These are phyloP conservation scores for Cercospora sojina DNA, from an alignment of 2,329 filamentous ascomycete genomes.

Conservation along the genomic window DNA sequence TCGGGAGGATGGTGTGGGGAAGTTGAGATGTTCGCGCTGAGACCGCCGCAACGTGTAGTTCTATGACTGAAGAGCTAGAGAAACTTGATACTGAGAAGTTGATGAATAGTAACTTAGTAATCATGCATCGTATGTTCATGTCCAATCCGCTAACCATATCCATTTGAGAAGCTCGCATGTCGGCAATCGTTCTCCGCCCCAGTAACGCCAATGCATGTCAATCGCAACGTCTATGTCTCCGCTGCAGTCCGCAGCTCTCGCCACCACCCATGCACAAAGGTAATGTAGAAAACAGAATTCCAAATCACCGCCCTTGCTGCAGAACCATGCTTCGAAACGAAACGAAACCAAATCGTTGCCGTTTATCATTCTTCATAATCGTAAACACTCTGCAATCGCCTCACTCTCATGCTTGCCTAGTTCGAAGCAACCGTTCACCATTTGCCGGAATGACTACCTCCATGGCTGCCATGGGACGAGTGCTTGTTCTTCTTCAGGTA, in stretches of 20 bases:
- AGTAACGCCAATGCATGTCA: neutral
- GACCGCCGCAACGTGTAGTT: neutral
- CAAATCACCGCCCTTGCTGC: neutral
- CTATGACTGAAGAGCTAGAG: neutral
- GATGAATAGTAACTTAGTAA: neutral
- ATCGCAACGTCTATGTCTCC: neutral
- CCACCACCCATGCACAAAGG: neutral
- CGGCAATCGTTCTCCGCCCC: neutral
- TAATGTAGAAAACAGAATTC: neutral
- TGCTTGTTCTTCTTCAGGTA: constrained; percentile 47
- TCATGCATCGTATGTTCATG: neutral
- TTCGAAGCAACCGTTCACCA: neutral
- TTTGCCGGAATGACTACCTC: neutral
- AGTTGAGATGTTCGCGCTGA: neutral
- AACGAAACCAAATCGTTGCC: neutral
- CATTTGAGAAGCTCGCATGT: neutral
- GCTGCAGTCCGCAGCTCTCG: neutral
- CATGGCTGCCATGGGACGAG: neutral
- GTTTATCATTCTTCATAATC: neutral
- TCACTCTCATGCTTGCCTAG: neutral
- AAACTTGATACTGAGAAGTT: neutral
- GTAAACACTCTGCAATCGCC: neutral
- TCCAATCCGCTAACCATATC: neutral
- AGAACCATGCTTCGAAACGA: neutral
- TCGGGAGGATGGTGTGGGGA: neutral